Evolutionary conservation across 352 stramenopile genomes (phyloP), one percentile per base, ranked within the genome.

Genomic region (Phytophthora boehmeriae): DNA sequence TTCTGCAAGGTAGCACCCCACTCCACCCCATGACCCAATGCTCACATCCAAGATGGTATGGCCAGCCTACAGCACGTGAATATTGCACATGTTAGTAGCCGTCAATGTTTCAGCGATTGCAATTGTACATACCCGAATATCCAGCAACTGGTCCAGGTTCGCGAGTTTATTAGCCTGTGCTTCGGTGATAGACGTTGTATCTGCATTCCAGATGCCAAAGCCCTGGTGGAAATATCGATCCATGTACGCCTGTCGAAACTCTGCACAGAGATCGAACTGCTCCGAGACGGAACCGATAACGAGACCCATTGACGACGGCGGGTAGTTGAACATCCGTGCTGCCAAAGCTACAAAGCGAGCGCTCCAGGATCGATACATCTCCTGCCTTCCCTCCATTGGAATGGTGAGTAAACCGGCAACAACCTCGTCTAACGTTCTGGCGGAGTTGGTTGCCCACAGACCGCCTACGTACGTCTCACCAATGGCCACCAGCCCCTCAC

Each of bases 331-430:
- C 11, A 95, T 43, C 13, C 86, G 78, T 10, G 84, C 81, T 22
- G 84, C 79, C 8, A 93, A 56, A 27, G 83, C 83, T 5, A 93
- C 83, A 51, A 91, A 74, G 2, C 86, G 83, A 43, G 86, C 86
- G 19, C 70, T 89, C 86, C 86, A 95, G 25, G 83, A 93, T 11
- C 85, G 76, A n/a, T 93, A 95, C 84, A 95, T 92, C 27, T 95
- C 84, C 44, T 89, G 83, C 4, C 86, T 82, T 11, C 80, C 83
- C 49, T 90, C 81, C 75, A 92, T 90, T 2, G 86, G 83, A 27
- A 95, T 88, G 2, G 83, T 92, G 62, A 95, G 83, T 13, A 95
- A 66, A 14, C 75, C 78, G 8, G 84, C 78, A 45, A 95, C 71
- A 25, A 95, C 69, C 17, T 90, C 80, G 43, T 95, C 86, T 13